phyloP scores from a whole-genome alignment of 345 rosid genomes.

The Sapria himalayana region DNA sequence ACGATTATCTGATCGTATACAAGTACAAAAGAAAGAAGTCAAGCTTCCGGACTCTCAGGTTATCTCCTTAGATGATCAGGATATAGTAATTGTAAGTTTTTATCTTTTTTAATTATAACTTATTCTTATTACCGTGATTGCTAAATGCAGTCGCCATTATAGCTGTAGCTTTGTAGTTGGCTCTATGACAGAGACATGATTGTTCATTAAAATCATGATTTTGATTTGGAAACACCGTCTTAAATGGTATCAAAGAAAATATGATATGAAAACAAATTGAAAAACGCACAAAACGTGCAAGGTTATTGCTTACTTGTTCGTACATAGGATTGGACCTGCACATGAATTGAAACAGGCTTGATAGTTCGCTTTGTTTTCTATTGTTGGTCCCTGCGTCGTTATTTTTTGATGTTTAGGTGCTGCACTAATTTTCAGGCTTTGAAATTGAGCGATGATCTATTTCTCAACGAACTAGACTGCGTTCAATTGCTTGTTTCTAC shows the following conservation, averaged over 20 bases:
- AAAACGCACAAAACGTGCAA: too few species aligned
- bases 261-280: too few species aligned
- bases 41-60: conserved; percentile 76
- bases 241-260: too few species aligned
- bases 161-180: too few species aligned
- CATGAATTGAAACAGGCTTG: too few species aligned
- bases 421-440: conserved; percentile 26
- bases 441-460: conserved; percentile 76
- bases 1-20: conserved; percentile 48
- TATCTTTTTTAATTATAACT: neutral
- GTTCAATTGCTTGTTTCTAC: conserved; percentile 69
- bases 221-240: neutral
- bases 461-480: conserved; percentile 75
- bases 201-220: neutral
- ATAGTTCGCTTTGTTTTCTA: neutral
- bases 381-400: neutral
- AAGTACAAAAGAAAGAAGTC: conserved; percentile 62
- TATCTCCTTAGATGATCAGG: conserved; percentile 71
- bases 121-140: neutral
- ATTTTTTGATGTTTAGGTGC: conserved; percentile 5
- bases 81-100: conserved; percentile 57
- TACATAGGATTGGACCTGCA: too few species aligned
- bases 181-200: too few species aligned
- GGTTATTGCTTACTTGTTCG: too few species aligned
- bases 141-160: too few species aligned